Conservation (phyloP, 257 asterid species). For the Buddleja alternifolia region DNA sequence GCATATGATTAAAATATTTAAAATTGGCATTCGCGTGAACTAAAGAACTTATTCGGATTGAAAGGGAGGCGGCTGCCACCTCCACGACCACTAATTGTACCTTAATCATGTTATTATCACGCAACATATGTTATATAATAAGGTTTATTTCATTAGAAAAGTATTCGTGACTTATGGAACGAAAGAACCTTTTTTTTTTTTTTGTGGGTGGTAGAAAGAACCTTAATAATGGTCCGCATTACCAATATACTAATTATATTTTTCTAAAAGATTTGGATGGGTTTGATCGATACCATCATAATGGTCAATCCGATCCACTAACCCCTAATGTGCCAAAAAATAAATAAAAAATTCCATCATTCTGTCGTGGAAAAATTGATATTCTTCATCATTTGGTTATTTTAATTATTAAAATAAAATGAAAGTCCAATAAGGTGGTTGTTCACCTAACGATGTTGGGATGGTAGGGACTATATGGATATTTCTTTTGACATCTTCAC, state of each 20-base stretch:
- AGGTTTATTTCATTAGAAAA: neutral
- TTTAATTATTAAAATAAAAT: neutral
- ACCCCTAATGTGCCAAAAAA: constrained; percentile 23
- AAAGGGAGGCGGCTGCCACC: too few species aligned
- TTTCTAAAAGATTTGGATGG: neutral
- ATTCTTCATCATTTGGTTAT: constrained; percentile 1
- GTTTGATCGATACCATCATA: constrained; percentile 8
- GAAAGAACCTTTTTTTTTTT: neutral
- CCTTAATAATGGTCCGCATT: constrained; percentile 22
- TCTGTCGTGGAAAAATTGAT: constrained; percentile 8
- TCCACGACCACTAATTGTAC: neutral
- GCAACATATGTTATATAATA: constrained; percentile 8
- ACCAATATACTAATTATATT: neutral
- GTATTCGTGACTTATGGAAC: constrained; percentile 11
- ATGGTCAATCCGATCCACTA: constrained; percentile 35
- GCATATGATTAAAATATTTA: too few species aligned
- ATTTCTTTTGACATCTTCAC: neutral
- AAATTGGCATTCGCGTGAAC: too few species aligned
- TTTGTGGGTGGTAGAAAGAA: too few species aligned
- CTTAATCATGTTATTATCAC: neutral
- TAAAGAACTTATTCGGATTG: too few species aligned
- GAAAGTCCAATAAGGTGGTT: constrained; percentile 22
- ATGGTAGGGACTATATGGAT: constrained; percentile 3
- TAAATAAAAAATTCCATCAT: constrained; percentile 35
- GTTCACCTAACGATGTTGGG: constrained; percentile 25